Evolutionary conservation across 2,329 filamentous ascomycete genomes (phyloP).

Genomic region (Beauveria pseudobassiana): DNA sequence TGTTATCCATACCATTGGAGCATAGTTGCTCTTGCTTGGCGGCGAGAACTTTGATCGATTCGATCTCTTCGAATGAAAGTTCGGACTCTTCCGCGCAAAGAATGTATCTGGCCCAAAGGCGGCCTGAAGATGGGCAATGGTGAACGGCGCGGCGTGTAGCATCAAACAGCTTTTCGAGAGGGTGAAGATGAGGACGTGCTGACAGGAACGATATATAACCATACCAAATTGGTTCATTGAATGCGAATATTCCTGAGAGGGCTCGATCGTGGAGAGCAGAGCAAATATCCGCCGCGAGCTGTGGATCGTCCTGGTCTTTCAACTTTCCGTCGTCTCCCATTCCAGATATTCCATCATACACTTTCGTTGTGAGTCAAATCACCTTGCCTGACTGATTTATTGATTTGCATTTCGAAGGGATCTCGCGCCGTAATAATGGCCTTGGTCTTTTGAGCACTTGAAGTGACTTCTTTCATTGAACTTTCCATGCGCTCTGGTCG

Average conservation of each 20-base stretch:
- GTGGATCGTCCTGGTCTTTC: constrained; percentile 39
- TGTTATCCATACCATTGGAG: constrained; percentile 75
- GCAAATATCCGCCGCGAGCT: constrained; percentile 43
- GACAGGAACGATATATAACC: constrained; percentile 72
- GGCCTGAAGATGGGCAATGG: constrained; percentile 90
- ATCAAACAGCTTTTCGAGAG: constrained; percentile 48
- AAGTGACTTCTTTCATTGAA: constrained; percentile 62
- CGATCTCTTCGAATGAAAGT: constrained; percentile 70
- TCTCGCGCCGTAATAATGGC: constrained; percentile 55
- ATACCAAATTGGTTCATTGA: constrained; percentile 71
- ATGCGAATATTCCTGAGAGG: constrained; percentile 59
- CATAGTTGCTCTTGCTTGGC: constrained; percentile 81
- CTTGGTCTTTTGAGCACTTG: constrained; percentile 56
- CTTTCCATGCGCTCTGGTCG: constrained; percentile 63
- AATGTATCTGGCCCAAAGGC: constrained; percentile 85
- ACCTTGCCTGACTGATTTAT: constrained; percentile 46
- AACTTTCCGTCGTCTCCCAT: constrained; percentile 67
- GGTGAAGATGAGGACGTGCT: constrained; percentile 31
- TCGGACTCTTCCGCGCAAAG: constrained; percentile 74
- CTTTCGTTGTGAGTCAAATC: constrained; percentile 46
- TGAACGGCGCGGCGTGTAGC: constrained; percentile 74
- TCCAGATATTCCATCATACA: constrained; percentile 65
- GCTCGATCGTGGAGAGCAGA: constrained; percentile 72
- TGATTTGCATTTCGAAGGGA: constrained; percentile 58
- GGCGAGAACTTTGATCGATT: constrained; percentile 84